A percentile compares a stretch with the other conserved stretches of the same genome.
phyloP scores from a whole-genome alignment of 169 alveolate genomes.

The Cryptosporidium felis region DNA sequence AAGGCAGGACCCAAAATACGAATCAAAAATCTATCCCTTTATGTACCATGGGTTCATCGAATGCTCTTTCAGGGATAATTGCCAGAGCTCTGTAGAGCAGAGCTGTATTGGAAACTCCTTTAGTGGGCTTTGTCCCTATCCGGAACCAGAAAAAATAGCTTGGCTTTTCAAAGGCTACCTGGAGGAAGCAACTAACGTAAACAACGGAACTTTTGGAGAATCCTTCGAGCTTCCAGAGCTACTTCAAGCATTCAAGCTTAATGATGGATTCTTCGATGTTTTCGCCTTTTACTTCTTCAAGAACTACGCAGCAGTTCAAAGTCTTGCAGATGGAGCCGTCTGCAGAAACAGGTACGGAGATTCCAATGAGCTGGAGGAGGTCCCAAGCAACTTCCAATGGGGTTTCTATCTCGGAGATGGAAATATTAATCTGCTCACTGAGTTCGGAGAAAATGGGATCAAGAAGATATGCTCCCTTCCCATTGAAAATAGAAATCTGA shows the following conservation, averaged over 20 bases:
- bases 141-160: conserved; percentile 12
- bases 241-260: conserved; percentile 25
- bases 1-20: conserved; percentile 4
- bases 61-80: conserved; percentile 24
- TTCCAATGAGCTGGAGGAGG: background rate
- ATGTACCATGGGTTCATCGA: conserved; percentile 53
- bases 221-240: conserved; percentile 37
- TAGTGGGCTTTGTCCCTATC: conserved; percentile 69
- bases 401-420: conserved; percentile 32
- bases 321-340: conserved; percentile 19
- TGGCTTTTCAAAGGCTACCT: background rate
- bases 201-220: conserved; percentile 35
- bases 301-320: conserved; percentile 26
- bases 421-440: background rate
- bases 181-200: background rate
- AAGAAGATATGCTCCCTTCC: conserved; percentile 8
- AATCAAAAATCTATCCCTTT: conserved; percentile 42
- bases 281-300: conserved; percentile 47
- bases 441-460: background rate
- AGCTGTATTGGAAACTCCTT: conserved; percentile 44
- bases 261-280: conserved; percentile 33
- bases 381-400: conserved; percentile 18
- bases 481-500: background rate
- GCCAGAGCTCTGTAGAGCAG: background rate
- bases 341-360: conserved; percentile 22